A percentile compares a stretch with the other conserved stretches of the same genome.
phyloP scores from a whole-genome alignment of 2,329 filamentous ascomycete species.

The Sporothrix curviconia region DNA sequence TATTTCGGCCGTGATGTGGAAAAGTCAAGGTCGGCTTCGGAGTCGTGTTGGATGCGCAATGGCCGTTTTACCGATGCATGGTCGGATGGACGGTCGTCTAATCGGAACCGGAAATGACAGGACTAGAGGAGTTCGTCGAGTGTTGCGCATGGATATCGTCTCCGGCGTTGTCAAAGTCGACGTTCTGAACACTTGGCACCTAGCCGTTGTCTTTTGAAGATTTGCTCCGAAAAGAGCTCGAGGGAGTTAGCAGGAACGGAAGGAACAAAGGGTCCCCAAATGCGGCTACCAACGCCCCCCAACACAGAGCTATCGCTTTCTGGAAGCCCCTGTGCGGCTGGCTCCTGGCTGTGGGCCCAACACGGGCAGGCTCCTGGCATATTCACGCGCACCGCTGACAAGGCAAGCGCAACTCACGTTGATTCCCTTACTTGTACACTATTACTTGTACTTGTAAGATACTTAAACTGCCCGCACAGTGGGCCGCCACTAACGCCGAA shows the following conservation, averaged over 20 bases:
- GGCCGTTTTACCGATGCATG: neutral
- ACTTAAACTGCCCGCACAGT: neutral
- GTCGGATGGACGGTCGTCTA: neutral
- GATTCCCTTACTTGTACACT: no score
- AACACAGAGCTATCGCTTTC: neutral
- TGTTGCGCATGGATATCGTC: no score
- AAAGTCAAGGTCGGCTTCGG: neutral
- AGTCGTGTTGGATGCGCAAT: neutral
- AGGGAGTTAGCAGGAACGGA: neutral
- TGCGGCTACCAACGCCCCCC: neutral
- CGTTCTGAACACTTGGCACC: neutral
- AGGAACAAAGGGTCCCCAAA: slow-evolving; percentile 4
- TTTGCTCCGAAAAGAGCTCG: neutral
- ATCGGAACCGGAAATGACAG: neutral
- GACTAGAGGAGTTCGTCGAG: neutral
- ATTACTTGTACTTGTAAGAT: neutral
- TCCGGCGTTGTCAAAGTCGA: neutral
- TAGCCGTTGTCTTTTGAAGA: neutral
- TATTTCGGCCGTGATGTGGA: neutral
- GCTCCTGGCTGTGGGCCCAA: no score
- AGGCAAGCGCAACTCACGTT: neutral
- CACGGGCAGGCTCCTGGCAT: neutral
- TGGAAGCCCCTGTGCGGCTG: neutral
- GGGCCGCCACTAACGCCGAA: neutral
- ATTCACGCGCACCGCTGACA: neutral